These are phyloP conservation scores for Tolypocladium pustulatum DNA, from an alignment of 2,329 filamentous ascomycete species.

Conservation along the genomic window DNA sequence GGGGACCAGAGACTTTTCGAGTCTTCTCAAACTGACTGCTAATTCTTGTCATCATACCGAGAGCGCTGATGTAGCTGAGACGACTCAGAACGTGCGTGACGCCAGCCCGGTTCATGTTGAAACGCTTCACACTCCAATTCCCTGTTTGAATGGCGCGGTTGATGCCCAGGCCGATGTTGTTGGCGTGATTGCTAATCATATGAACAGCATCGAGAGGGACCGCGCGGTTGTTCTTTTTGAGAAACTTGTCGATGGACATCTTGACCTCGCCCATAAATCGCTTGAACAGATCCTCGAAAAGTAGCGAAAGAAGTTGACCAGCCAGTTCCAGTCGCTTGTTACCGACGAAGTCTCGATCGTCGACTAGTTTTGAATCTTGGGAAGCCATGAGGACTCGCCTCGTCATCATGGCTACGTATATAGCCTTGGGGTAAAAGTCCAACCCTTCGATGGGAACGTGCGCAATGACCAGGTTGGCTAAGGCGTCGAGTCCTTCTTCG, in stretches of 20 bases:
- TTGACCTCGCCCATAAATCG: conserved; percentile 84
- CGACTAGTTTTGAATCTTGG: conserved; percentile 78
- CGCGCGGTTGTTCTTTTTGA: conserved; percentile 87
- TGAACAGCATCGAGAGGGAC: conserved; percentile 79
- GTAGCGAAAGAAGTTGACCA: conserved; percentile 81
- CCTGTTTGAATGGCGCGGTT: conserved; percentile 94
- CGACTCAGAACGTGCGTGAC: conserved; percentile 94
- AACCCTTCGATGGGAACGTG: conserved; percentile 86
- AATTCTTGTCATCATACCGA: conserved; percentile 99
- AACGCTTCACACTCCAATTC: conserved; percentile 96
- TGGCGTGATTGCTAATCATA: conserved; percentile 74
- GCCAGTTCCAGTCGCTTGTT: conserved; percentile 95
- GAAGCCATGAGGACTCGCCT: conserved; percentile 92
- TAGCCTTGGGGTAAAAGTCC: conserved; percentile 92
- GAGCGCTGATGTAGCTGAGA: conserved; percentile 88
- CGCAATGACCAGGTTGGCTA: conserved; percentile 87
- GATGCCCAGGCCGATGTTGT: conserved; percentile 83
- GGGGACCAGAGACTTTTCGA: conserved; percentile 86
- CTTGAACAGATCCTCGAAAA: conserved; percentile 98
- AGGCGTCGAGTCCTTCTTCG: conserved; percentile 84
- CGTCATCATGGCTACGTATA: conserved; percentile 96
- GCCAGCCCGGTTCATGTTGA: conserved; percentile 96
- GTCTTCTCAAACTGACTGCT: conserved; percentile 99
- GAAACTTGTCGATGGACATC: conserved; percentile 85
- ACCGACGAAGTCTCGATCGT: conserved; percentile 94